Evolutionary conservation across 73 alveolate genomes (phyloP).

Genomic region (Blepharisma japonicum): DNA sequence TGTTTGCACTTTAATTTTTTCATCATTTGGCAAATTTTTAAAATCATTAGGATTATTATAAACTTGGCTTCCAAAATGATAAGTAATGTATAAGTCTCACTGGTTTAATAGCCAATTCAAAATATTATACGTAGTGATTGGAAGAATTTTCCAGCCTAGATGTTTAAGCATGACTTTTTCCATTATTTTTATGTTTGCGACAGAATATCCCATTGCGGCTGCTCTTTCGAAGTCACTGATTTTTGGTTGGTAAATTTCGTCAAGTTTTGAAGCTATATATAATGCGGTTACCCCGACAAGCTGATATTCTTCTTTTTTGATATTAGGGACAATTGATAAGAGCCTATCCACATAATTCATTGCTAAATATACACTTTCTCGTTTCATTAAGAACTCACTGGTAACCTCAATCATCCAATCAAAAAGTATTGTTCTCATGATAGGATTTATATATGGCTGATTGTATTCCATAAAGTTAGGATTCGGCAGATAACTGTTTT

Average conservation of each 20-base stretch:
- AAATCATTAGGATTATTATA: not conserved
- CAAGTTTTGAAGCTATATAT: constrained; percentile 85
- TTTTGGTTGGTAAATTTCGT: constrained; percentile 68
- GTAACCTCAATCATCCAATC: constrained; percentile 97
- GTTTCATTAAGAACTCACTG: constrained; percentile 70
- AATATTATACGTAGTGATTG: constrained; percentile 36
- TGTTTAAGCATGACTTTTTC: constrained; percentile 22
- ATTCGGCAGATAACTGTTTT: too few relatives aligned
- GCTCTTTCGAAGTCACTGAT: constrained; percentile 58
- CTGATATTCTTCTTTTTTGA: constrained; percentile 65
- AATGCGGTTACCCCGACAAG: constrained; percentile 80
- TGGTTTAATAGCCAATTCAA: constrained; percentile 35
- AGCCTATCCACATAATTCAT: constrained; percentile 70
- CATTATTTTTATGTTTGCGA: constrained; percentile 34
- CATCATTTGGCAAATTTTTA: too few relatives aligned
- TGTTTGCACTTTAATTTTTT: too few relatives aligned
- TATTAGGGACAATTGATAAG: constrained; percentile 48
- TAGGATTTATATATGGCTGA: constrained; percentile 40
- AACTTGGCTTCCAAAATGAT: not conserved
- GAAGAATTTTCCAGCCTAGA: constrained; percentile 35
- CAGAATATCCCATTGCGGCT: constrained; percentile 60
- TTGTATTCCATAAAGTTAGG: too few relatives aligned
- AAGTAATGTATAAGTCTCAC: constrained; percentile 28
- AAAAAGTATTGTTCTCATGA: constrained; percentile 75
- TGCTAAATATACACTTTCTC: constrained; percentile 79